Conservation (phyloP, 108 stramenopile genomes). For the Fistulifera pelliculosa region DNA sequence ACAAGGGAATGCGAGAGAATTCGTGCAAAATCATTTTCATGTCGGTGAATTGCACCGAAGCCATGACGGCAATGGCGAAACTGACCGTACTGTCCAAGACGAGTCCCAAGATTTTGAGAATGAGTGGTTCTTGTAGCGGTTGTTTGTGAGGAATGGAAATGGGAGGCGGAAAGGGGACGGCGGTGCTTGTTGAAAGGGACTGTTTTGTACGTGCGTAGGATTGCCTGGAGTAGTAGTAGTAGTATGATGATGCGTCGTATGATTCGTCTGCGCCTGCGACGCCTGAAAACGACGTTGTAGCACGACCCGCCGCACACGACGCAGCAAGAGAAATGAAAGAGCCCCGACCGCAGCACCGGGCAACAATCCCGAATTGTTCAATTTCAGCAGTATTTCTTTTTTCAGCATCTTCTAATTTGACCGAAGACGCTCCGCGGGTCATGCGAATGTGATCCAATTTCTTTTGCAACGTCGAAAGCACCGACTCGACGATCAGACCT, state of each 20-base stretch:
- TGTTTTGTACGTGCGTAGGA: slow-evolving; percentile 1
- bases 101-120: neutral
- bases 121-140: neutral
- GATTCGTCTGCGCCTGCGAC: too few species aligned
- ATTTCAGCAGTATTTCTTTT: slow-evolving; percentile 7
- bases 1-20: slow-evolving; percentile 1
- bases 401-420: slow-evolving; percentile 11
- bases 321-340: slow-evolving; percentile 19
- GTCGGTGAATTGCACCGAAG: slow-evolving; percentile 7
- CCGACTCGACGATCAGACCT: neutral
- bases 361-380: slow-evolving; percentile 26
- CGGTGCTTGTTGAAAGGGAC: slow-evolving; percentile 6
- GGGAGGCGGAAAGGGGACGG: neutral
- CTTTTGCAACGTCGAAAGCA: neutral
- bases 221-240: neutral
- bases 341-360: slow-evolving; percentile 26
- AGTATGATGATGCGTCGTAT: too few species aligned
- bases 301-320: slow-evolving; percentile 7
- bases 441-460: neutral
- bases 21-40: slow-evolving; percentile 2
- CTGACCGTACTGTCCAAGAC: neutral
- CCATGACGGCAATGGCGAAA: slow-evolving; percentile 1
- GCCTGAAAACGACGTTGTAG: neutral
- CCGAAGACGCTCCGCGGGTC: neutral
- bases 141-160: neutral